A percentile compares a stretch with the other conserved stretches of the same genome.
These are phyloP conservation scores for Neonectria punicea DNA, from an alignment of 2,329 filamentous ascomycete species.

Conservation along the genomic window DNA sequence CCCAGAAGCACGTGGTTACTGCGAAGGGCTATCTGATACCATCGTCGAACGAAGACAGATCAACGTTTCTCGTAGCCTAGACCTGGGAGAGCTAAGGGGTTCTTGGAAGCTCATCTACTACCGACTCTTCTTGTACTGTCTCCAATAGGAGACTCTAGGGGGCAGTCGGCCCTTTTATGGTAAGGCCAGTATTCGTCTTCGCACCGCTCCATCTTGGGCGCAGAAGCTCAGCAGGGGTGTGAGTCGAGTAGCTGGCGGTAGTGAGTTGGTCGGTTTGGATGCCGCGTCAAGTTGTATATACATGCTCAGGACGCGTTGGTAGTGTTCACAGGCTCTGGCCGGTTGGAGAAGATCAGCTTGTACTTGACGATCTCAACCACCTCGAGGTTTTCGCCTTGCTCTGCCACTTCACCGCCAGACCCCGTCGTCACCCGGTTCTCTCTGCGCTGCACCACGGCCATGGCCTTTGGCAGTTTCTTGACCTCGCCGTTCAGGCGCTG, in stretches of 20 bases:
- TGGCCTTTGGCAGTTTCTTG: slow-evolving; percentile 81
- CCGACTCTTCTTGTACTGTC: neutral
- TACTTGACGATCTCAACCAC: slow-evolving; percentile 88
- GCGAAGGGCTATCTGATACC: neutral
- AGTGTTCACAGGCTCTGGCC: slow-evolving; percentile 84
- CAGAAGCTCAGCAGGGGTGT: neutral
- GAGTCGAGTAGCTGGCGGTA: neutral
- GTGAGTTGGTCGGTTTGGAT: neutral
- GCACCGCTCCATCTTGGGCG: neutral
- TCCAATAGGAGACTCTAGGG: neutral
- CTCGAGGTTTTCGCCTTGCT: slow-evolving; percentile 69
- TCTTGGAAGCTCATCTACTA: neutral
- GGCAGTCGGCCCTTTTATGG: neutral
- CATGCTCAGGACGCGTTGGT: slow-evolving; percentile 43
- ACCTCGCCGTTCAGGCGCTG: slow-evolving; percentile 91
- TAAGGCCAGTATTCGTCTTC: neutral
- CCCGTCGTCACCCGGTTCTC: slow-evolving; percentile 55
- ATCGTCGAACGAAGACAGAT: neutral
- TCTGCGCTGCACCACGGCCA: slow-evolving; percentile 79
- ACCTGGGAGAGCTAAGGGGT: neutral
- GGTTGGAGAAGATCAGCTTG: slow-evolving; percentile 84
- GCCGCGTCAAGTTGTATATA: neutral
- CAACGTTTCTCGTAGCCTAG: neutral
- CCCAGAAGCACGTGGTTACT: neutral
- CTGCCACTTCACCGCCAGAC: slow-evolving; percentile 51